phyloP scores from a whole-genome alignment of 257 asterid species.

The Solanum chiquidenum region DNA sequence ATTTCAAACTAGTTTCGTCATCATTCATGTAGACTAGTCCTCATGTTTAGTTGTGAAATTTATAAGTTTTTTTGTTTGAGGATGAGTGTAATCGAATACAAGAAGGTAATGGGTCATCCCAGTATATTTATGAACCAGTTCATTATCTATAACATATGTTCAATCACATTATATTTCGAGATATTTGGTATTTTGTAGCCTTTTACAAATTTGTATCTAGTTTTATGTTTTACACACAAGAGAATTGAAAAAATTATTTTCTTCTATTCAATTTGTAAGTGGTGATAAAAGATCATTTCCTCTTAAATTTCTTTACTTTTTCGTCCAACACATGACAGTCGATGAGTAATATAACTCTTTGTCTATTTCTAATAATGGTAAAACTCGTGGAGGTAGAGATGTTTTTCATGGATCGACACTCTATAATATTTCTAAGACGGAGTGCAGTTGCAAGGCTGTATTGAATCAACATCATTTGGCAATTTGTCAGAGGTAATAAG shows the following conservation, averaged over 20 bases:
- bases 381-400: background rate
- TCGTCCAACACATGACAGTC: background rate
- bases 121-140: background rate
- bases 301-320: background rate
- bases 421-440: background rate
- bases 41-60: background rate
- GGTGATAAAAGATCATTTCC: background rate
- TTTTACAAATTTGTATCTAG: background rate
- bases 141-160: background rate
- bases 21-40: background rate
- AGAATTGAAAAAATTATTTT: accelerated
- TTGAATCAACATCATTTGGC: background rate
- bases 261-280: background rate
- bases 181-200: background rate
- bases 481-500: too few species aligned
- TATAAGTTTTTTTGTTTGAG: background rate
- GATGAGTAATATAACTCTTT: background rate
- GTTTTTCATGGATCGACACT: background rate
- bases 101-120: background rate
- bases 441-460: background rate
- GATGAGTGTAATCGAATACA: background rate
- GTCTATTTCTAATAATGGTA: background rate
- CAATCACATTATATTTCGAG: background rate
- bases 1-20: background rate
- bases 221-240: background rate